Evolutionary conservation across 352 stramenopile species (phyloP), one percentile per base, ranked within the genome.

Genomic region (Thraustotheca clavata): DNA sequence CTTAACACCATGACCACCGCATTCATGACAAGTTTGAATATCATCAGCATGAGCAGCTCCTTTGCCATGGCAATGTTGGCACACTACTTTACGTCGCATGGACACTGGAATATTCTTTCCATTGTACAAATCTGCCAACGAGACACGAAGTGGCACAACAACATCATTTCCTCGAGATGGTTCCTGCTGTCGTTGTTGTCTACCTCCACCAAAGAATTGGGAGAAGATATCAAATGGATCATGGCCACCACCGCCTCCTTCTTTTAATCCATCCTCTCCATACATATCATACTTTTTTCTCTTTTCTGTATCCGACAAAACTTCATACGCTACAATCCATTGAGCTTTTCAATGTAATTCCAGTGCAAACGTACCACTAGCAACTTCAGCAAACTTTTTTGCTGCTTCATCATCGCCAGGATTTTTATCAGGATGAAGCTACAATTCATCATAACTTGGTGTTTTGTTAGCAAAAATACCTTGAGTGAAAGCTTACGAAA

Each of bases 111-210:
- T 84, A 32, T 83, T 85, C 60, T 97, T 91, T 54, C 97, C 96
- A 43, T 94, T 91, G 82, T 99, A 99, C 36, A 99, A 71, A 71
- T 99, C 89, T 11, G 96, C 86, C 35, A 99, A 79, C 22, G 96
- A 96, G 36, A 99, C 80, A 29, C 91, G 73, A 29, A 98, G 71
- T 6, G 94, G 94, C 62, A 98, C 90, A 18, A 87, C 67, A 7
- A 89, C 72, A 49, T 91, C 82, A 6, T 80, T 80, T 0, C 80
- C 79, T 6, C 82, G 80, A 7, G 78, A 76, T 8, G 78, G 80
- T 60, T 88, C 82, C 2, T 74, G 71, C 4, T 85, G 74, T 50
- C 68, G 73, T 11, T 74, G 68, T 8, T 69, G 72, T 0, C 76
- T 63, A 8, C 77, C 75, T 18, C 79, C 76, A 8, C 79, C 79